Evolutionary conservation across 306 rosid genomes (phyloP).

Genomic region (Castanospermum australe): DNA sequence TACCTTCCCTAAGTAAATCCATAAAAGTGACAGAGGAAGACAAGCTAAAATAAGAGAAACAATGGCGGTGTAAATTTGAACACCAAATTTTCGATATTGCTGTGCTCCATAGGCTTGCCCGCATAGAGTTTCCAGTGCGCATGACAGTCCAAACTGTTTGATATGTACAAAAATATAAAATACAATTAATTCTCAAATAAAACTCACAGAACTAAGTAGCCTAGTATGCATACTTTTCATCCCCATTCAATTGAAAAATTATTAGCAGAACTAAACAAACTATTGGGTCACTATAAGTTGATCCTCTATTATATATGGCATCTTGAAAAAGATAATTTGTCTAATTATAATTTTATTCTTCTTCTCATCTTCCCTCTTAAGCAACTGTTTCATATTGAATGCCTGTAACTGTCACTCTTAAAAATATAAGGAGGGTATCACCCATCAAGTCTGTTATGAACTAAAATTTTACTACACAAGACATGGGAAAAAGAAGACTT

Average conservation of each 20-base stretch:
- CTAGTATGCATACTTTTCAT: neutral
- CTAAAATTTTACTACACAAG: no score
- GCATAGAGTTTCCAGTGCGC: slow-evolving; percentile 66
- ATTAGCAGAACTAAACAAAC: neutral
- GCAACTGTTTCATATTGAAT: neutral
- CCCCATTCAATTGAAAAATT: neutral
- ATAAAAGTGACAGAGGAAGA: slow-evolving; percentile 57
- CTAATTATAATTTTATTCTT: neutral
- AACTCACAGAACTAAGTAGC: neutral
- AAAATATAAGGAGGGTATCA: neutral
- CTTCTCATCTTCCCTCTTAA: neutral
- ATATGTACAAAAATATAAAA: neutral
- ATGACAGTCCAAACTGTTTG: slow-evolving; percentile 66
- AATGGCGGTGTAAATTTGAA: slow-evolving; percentile 53
- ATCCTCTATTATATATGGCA: neutral
- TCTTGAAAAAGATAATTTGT: no score
- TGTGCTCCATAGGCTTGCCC: slow-evolving; percentile 75
- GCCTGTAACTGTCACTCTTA: neutral
- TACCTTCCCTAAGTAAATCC: slow-evolving; percentile 61
- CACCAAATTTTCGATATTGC: slow-evolving; percentile 55
- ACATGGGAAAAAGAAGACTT: slow-evolving; percentile 22
- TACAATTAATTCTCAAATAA: neutral
- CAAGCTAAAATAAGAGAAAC: slow-evolving; percentile 56
- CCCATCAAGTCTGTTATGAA: no score
- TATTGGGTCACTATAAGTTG: neutral